A percentile compares a stretch with the other conserved stretches of the same genome.
Evolutionary conservation across 208 protist species (phyloP).

Genomic region (Leishmania guyanensis): DNA sequence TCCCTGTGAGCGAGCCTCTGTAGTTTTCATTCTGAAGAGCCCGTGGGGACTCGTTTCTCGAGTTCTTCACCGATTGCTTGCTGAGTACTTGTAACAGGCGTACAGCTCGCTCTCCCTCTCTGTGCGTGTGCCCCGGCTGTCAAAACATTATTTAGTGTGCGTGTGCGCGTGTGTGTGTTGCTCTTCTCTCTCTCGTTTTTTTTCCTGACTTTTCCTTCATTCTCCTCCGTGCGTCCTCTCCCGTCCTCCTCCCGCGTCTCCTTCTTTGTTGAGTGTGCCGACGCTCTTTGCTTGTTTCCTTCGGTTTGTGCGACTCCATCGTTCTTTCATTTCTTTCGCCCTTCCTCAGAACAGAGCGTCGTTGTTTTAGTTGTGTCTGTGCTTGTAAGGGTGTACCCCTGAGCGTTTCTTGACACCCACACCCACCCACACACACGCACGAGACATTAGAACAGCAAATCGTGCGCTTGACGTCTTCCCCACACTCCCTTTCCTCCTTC

Average conservation of each 20-base stretch:
- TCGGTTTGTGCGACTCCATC: not conserved
- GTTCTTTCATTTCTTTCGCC: constrained; percentile 1
- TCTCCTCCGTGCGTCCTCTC: not conserved
- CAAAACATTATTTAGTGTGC: not conserved
- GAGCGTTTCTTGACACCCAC: not conserved
- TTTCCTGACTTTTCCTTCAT: not conserved
- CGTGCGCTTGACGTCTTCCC: not conserved
- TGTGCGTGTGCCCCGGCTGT: not conserved
- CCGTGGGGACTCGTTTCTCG: not conserved
- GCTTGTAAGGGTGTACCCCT: constrained; percentile 3
- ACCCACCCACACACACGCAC: no score
- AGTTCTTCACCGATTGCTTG: not conserved
- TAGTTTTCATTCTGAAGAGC: not conserved
- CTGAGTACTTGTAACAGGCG: not conserved
- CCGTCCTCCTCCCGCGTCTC: not conserved
- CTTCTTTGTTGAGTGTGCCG: not conserved
- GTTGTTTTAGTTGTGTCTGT: constrained; percentile 1
- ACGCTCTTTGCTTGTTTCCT: constrained; percentile 3
- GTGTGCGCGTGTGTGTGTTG: not conserved
- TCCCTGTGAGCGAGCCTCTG: not conserved
- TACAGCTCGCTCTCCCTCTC: not conserved
- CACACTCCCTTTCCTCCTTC: not conserved
- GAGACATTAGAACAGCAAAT: not conserved
- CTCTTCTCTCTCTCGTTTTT: not conserved
- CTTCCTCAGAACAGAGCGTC: not conserved